Base-by-base conservation (phyloP, 768 basidiomycete species). In the Auriscalpium orientale region DNA sequence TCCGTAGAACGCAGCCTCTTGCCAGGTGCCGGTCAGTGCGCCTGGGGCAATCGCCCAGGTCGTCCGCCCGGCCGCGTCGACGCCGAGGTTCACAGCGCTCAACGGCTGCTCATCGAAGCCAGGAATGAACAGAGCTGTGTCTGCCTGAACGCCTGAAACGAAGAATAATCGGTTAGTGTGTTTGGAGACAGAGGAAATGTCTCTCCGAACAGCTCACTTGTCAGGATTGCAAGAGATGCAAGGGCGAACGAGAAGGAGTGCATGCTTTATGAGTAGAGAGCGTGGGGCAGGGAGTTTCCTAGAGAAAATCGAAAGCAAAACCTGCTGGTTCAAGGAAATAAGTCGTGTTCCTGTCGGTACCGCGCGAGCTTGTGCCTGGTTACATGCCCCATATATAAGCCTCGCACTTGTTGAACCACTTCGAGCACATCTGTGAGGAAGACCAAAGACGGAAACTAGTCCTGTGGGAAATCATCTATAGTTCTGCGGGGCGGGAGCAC, bases 31-130 rank as follows among this genome's bases (percentile, higher is more conserved):
- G 1, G 51, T 57, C 13, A 40, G 46, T 28, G 51, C 12, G 37
- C 51, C 56, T 4, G 51, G 51, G 18, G 53, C 15, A 22, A 57
- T 53, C 46, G 53, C 51, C 56, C 51, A 57, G 21, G 46, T 57
- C 33, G 51, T 57, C 21, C 51, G 51, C 44, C 56, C 56, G 5
- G 46, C 45, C 38, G 34, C 46, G n/a, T 53, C 51, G 47, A 38
- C 33, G 8, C 56, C 56, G 16, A 49, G 50, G 16, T 53, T 43
- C 7, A 35, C 18, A 16, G n/a, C 56, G 46, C 51, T 57, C 33
- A 57, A 36, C 16, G 56, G 56, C 51, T 57, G 51, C 21, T 35
- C 35, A 13, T 57, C 56, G 35, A 57, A 57, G 18, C 51, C 56
- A 8, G 56, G 56, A 12, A 53, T 44, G 46, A 53, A 53, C 21